Evolutionary conservation across 2,329 filamentous ascomycete genomes (phyloP).

Genomic region (Fusarium secorum): DNA sequence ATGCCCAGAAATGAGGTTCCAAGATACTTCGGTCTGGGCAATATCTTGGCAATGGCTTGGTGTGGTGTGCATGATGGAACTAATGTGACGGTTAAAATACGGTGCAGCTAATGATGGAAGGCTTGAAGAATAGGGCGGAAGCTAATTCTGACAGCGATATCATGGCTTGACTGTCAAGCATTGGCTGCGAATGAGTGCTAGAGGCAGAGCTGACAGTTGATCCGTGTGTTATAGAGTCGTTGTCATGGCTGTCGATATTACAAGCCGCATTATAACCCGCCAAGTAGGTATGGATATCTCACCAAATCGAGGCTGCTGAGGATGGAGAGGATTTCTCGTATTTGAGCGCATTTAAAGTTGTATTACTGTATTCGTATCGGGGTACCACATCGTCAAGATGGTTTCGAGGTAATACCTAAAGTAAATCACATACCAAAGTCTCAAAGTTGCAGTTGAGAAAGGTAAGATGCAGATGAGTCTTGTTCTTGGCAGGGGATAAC

Average conservation of each 20-base stretch:
- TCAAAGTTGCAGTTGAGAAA: neutral
- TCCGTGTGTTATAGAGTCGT: slow-evolving; percentile 15
- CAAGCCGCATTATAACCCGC: slow-evolving; percentile 1
- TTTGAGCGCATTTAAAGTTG: slow-evolving; percentile 9
- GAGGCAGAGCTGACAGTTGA: neutral
- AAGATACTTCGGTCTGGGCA: neutral
- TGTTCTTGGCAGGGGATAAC: slow-evolving; percentile 11
- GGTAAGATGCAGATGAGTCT: neutral
- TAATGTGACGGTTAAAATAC: neutral
- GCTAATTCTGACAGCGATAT: neutral
- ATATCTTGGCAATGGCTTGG: slow-evolving; percentile 11
- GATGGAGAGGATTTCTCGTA: slow-evolving; percentile 8
- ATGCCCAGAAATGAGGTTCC: slow-evolving; percentile 16
- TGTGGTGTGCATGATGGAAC: neutral
- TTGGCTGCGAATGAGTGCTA: neutral
- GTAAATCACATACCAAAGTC: neutral
- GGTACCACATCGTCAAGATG: neutral
- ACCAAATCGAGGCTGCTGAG: neutral
- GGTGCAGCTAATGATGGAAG: neutral
- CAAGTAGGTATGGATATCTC: neutral
- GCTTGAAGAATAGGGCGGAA: neutral
- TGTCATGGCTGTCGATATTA: slow-evolving; percentile 18
- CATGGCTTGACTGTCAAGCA: neutral
- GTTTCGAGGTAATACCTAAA: neutral
- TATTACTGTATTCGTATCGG: neutral